These are phyloP conservation scores for Spizellomyces punctatus DNA, from an alignment of 192 early-diverging fungal genomes.

Conservation along the genomic window DNA sequence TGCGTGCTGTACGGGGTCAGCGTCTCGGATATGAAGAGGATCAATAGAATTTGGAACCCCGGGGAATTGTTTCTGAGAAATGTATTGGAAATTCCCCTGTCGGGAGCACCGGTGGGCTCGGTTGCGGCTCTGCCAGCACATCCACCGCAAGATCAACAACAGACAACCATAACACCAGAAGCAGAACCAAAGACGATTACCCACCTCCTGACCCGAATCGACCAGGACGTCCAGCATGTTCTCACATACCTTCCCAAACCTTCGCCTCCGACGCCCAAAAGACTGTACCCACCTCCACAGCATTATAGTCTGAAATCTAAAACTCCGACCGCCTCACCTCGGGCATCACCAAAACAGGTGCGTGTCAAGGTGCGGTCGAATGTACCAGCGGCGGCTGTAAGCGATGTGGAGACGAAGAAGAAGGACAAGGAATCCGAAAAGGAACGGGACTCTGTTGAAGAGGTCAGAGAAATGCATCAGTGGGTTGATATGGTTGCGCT, in stretches of 20 bases:
- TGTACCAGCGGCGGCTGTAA: neutral
- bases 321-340: neutral
- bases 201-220: neutral
- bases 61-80: constrained; percentile 13
- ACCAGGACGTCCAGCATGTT: neutral
- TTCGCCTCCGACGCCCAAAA: neutral
- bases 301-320: neutral
- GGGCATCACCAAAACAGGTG: neutral
- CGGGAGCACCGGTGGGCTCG: neutral
- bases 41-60: constrained; percentile 15
- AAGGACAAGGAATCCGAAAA: neutral
- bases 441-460: neutral
- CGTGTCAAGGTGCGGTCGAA: constrained; percentile 2
- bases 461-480: constrained; percentile 1
- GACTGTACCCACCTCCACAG: neutral
- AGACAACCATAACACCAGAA: neutral
- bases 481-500: neutral
- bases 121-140: neutral
- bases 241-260: neutral
- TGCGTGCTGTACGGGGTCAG: constrained; percentile 8
- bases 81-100: neutral
- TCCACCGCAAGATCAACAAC: neutral
- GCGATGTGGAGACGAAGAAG: neutral
- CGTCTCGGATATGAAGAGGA: constrained; percentile 11
- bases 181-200: neutral